These are phyloP conservation scores for Prunus davidiana DNA, from an alignment of 306 rosid genomes.

Conservation along the genomic window DNA sequence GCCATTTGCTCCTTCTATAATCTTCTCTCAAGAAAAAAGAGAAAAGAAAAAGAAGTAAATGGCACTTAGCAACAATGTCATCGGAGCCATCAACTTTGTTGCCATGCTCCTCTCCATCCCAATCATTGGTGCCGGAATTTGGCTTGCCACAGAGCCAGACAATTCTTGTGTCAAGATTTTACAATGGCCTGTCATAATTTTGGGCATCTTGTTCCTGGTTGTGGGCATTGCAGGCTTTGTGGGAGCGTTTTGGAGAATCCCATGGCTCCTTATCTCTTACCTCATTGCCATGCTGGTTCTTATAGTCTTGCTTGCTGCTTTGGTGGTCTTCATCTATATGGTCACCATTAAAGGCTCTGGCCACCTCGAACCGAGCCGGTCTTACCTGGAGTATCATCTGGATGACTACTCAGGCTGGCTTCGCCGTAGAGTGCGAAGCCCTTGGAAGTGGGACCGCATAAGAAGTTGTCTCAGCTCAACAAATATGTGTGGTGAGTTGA, in stretches of 20 bases:
- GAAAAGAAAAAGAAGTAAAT: constrained; percentile 17
- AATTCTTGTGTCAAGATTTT: constrained; percentile 65
- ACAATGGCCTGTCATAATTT: constrained; percentile 83
- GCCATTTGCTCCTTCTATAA: no score
- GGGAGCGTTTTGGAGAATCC: constrained; percentile 72
- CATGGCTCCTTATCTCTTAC: constrained; percentile 63
- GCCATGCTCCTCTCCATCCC: constrained; percentile 78
- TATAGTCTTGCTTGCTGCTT: constrained; percentile 44
- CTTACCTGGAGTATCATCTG: constrained; percentile 73
- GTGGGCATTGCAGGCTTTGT: constrained; percentile 74
- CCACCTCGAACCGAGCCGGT: constrained; percentile 59
- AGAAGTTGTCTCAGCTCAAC: constrained; percentile 62
- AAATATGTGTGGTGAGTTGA: constrained; percentile 67
- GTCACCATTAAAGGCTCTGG: constrained; percentile 81
- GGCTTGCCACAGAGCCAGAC: constrained; percentile 73
- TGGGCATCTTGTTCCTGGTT: constrained; percentile 55
- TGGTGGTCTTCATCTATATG: constrained; percentile 74
- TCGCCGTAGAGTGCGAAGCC: constrained; percentile 59
- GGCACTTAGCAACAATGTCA: constrained; percentile 77
- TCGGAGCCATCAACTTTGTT: constrained; percentile 73
- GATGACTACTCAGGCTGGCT: constrained; percentile 77
- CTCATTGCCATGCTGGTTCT: constrained; percentile 75
- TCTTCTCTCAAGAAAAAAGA: no score
- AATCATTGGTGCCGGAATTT: constrained; percentile 82
- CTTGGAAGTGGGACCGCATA: constrained; percentile 74